A percentile compares a stretch with the other conserved stretches of the same genome.
phyloP scores from a whole-genome alignment of 768 basidiomycete species.

The Leccinum longicurvipes region DNA sequence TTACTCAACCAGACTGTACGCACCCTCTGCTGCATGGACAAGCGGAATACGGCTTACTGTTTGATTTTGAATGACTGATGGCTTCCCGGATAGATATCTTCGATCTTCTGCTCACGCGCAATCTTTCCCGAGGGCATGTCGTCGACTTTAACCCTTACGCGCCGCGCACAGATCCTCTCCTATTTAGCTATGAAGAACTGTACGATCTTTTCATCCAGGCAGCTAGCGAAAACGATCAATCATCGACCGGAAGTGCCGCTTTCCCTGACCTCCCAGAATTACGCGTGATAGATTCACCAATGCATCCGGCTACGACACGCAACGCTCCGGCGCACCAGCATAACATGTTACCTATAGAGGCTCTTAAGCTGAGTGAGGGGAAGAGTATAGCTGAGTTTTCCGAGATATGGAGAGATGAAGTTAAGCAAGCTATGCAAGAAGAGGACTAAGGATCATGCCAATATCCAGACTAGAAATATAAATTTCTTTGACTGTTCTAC shows the following conservation, averaged over 20 bases:
- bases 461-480: neutral
- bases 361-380: conserved; percentile 74
- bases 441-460: conserved; percentile 2
- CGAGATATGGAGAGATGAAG: conserved; percentile 55
- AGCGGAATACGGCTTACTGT: neutral
- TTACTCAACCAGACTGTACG: conserved; percentile 62
- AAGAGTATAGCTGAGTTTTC: conserved; percentile 71
- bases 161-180: conserved; percentile 78
- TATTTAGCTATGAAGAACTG: conserved; percentile 83
- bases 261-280: conserved; percentile 38
- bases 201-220: conserved; percentile 32
- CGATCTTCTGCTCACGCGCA: conserved; percentile 83
- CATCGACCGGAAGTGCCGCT: neutral
- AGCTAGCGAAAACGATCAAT: neutral
- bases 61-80: neutral
- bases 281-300: conserved; percentile 67
- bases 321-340: conserved; percentile 76
- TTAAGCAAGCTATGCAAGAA: conserved; percentile 35
- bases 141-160: conserved; percentile 92
- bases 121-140: conserved; percentile 72
- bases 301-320: conserved; percentile 63
- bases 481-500: neutral
- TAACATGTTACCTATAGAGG: conserved; percentile 92
- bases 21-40: conserved; percentile 2
- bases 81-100: conserved; percentile 57